Conservation (phyloP, 257 asterid genomes). For the Handroanthus guayacan region DNA sequence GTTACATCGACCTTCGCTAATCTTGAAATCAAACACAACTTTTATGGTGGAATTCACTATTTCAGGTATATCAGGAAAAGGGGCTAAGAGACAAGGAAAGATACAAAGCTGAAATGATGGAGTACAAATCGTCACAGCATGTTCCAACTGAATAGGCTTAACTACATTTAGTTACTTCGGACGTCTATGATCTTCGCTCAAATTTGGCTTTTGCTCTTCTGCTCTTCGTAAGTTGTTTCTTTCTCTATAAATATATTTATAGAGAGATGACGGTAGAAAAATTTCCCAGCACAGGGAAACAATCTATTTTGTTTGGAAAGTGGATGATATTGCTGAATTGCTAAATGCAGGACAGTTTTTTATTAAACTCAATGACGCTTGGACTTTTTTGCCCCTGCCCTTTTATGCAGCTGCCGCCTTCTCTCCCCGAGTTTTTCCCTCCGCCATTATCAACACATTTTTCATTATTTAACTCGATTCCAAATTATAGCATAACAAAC, state of each 20-base stretch:
- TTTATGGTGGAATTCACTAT: background rate
- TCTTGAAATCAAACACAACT: background rate
- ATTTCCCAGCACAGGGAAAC: background rate
- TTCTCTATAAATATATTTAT: conserved; percentile 15
- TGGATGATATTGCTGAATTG: conserved; percentile 6
- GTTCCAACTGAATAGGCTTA: conserved; percentile 37
- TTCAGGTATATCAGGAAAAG: conserved; percentile 90
- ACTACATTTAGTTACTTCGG: conserved; percentile 13
- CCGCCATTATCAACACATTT: no score
- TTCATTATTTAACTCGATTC: no score
- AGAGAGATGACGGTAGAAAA: conserved; percentile 32
- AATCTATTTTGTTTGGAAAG: conserved; percentile 17
- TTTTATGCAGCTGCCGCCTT: no score
- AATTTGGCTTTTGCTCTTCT: background rate
- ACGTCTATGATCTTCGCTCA: background rate
- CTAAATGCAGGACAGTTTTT: no score
- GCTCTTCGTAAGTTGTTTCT: background rate
- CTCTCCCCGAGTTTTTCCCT: no score
- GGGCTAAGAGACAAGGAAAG: conserved; percentile 89
- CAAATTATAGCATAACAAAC: no score
- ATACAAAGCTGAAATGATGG: conserved; percentile 80
- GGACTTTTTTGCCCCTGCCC: no score
- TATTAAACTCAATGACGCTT: no score
- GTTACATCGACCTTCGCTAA: background rate
- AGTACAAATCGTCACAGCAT: conserved; percentile 67